Evolutionary conservation across 2,329 filamentous ascomycete genomes (phyloP), one percentile per base, ranked within the genome.

Genomic region (Fusarium sp.): DNA sequence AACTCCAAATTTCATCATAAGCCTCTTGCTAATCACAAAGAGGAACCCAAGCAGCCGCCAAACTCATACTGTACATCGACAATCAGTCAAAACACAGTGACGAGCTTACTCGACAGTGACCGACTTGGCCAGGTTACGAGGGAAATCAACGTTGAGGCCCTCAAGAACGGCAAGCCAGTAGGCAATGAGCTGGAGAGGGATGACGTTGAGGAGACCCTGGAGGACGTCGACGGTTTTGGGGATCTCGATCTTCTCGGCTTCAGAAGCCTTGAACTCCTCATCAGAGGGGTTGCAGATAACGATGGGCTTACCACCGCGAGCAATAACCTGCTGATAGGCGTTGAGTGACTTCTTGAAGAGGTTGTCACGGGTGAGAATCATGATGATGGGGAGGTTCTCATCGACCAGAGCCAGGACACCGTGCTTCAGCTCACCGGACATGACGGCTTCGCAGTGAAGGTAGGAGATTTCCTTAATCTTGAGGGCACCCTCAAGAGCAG

Each of bases 401-500:
- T 99, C 96, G 66, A 99, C 96, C 70, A 99, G 89, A 57, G 96
- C 96, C 80, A 99, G 87, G 56, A 99, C 96, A 87, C 96, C 96
- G 83, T 99, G 96, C 90, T 99, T 99, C 78, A 99, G 89, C 86
- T 99, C 96, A 84, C 96, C 96, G 73, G 96, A 98, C 96, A 99
- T 99, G 87, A 99, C 96, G 77, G 96, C 96, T 86, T 99, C 96
- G 84, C 96, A 99, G 85, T 99, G 96, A 66, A 99, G 93, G 84
- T 99, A 99, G 20, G 95, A 98, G 78, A 99, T 99, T 86, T 99
- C 96, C 90, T 99, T 99, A 84, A 99, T 99, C 89, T 99, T 99
- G 76, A 99, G 88, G 53, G 96, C 96, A 84, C 94, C 96, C 87
- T 99, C 96, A 26, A 99, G 90, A 61, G 96, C 96, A 77, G 96